phyloP scores from a whole-genome alignment of 768 basidiomycete species.

The Lentinula raphanica region DNA sequence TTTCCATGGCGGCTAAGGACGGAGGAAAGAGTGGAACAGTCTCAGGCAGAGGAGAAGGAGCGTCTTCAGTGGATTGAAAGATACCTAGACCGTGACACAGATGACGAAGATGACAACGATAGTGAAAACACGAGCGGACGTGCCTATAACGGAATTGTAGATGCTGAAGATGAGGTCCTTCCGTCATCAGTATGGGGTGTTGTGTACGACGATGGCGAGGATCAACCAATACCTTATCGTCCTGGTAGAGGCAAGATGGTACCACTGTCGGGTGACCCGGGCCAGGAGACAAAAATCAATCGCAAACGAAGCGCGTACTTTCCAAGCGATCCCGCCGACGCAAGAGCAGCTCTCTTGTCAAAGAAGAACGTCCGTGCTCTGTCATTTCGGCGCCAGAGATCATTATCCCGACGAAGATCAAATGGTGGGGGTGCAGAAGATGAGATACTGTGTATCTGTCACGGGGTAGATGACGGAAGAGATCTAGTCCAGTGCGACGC shows the following conservation, averaged over 20 bases:
- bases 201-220: conserved; percentile 24
- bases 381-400: conserved; percentile 35
- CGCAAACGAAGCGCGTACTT: conserved; percentile 33
- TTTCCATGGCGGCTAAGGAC: conserved; percentile 72
- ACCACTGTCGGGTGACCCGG: conserved; percentile 41
- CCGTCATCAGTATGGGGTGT: conserved; percentile 23
- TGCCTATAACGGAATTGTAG: neutral
- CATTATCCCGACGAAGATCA: conserved; percentile 14
- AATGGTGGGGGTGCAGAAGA: conserved; percentile 36
- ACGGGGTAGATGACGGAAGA: conserved; percentile 63
- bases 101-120: conserved; percentile 47
- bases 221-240: conserved; percentile 25
- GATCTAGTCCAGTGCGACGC: conserved; percentile 78
- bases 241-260: conserved; percentile 60
- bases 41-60: conserved; percentile 53
- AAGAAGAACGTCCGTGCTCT: conserved; percentile 65
- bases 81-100: conserved; percentile 72
- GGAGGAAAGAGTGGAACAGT: conserved; percentile 47
- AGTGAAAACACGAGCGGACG: conserved; percentile 11
- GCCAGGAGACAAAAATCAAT: conserved; percentile 15
- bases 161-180: conserved; percentile 23
- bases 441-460: conserved; percentile 61
- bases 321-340: conserved; percentile 71
- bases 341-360: conserved; percentile 64
- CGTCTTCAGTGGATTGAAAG: conserved; percentile 61